Evolutionary conservation across 2,329 filamentous ascomycete genomes (phyloP), one percentile per base, ranked within the genome.

Genomic region (Colletotrichum liaoningense): DNA sequence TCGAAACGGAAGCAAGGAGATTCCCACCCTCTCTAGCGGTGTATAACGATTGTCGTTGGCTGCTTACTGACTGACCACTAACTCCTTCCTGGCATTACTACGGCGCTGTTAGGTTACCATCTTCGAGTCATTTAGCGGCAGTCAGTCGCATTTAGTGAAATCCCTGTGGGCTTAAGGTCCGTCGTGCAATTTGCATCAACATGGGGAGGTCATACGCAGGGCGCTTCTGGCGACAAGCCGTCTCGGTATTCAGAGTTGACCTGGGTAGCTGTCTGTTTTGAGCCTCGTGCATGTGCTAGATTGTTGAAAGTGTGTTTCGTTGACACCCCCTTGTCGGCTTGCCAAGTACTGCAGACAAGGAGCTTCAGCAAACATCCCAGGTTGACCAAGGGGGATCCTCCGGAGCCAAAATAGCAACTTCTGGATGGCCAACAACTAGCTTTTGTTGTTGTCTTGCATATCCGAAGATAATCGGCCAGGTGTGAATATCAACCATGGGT

Each of bases 221-320:
- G 65, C 63, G 68, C 68, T 56, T 71, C 26, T 62, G 63, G 68
- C 68, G 63, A 71, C 56, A 55, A 56, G 16, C 9, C 24, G 63
- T 42, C 42, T 38, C 42, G 42, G 65, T 28, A 59, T 59, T 63
- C 60, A 66, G 42, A 30, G 24, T 58, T 22, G 28, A 38, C 24
- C 35, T 69, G 64, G 56, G 57, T 59, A n/a, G 59, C 3, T 58
- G 54, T 72, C 65, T 64, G 52, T 55, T 72, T 72, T 30, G 65
- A 63, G 69, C 69, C 35, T 58, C 65, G 52, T 72, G 69, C 69
- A 72, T 72, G 38, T 59, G 65, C 58, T 63, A 63, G 58, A 52
- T 63, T 26, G 59, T 63, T 54, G 42, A 52, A 33, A 58, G 69
- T 38, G 54, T 59, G 58, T 72, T 69, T 68, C 65, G 58, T 14